Base-by-base conservation (phyloP, 805 yeast genomes). In the Cyberlindnera meyerae region DNA sequence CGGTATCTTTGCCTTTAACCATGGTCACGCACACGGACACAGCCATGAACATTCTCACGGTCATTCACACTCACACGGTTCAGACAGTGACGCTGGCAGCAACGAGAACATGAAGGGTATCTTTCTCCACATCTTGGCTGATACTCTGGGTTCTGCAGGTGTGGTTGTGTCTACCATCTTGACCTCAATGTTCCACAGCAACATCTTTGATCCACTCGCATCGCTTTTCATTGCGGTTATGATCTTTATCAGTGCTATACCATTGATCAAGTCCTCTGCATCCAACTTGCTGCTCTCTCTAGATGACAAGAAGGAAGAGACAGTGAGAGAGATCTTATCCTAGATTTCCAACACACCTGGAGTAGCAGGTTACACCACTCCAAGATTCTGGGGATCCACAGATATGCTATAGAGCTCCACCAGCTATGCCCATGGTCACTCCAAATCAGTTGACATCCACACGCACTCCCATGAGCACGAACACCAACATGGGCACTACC, bases 81-180 rank as follows among this genome's bases (percentile, higher is more conserved):
- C 61, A 37, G 41, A 42, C 5, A 55, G 50, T 33, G 40, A 26
- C 5, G 25, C 36, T 17, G 59, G 48, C 13, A 62, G 61, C n/a
- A 73, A 76, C 48, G 80, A 75, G 28, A 90, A 90, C 57, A 84
- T 90, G 94, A 79, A 82, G 40, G 99, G 99, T 11, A 86, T 93
- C 5, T 93, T 93, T 52, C 65, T 93, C 30, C 99, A 93, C 51
- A 84, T 93, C 21, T 57, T 93, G 30, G 99, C 99, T 0, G 99
- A 93, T 52, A 89, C 97, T 0, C 65, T 93, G 27, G 99, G 99
- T 0, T 90, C 97, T 0, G 95, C 89, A 0, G 97, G 97, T 6
- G 99, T 94, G 13, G 89, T 93, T n/a, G 60, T 87, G 1, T 88
- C 97, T 0, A 90, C 98, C 0, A 37, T 87, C 5, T 62, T 93